Conservation (phyloP, 495 filamentous ascomycete genomes). For the Hypoxylon fragiforme region DNA sequence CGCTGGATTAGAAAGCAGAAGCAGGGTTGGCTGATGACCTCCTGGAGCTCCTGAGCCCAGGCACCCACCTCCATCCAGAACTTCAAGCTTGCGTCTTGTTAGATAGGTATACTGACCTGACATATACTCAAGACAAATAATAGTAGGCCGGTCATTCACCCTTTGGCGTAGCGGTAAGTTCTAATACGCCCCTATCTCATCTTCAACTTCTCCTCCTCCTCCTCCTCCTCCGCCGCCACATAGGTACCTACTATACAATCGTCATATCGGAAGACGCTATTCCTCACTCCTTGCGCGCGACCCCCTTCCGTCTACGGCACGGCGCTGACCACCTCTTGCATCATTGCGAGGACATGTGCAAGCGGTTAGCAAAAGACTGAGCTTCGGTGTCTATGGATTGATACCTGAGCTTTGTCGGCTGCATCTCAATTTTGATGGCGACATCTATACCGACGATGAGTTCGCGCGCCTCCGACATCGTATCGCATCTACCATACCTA, state of each 20-base stretch:
- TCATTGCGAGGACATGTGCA: slow-evolving; percentile 10
- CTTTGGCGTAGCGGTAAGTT: no score
- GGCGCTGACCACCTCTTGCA: slow-evolving; percentile 4
- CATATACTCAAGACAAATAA: no score
- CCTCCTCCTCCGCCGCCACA: no score
- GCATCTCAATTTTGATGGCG: not conserved
- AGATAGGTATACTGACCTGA: no score
- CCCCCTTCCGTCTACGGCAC: not conserved
- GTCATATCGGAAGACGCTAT: slow-evolving; percentile 1
- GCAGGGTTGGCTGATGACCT: not conserved
- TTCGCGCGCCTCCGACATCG: not conserved
- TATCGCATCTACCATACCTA: slow-evolving; percentile 1
- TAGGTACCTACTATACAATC: not conserved
- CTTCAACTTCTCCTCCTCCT: not conserved
- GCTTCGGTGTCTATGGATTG: slow-evolving; percentile 3
- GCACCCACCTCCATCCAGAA: not conserved
- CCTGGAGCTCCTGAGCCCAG: slow-evolving; percentile 2
- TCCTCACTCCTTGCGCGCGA: not conserved
- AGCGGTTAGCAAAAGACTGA: slow-evolving; percentile 2
- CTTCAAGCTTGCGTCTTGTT: not conserved
- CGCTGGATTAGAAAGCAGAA: not conserved
- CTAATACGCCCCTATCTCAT: no score
- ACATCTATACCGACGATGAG: not conserved
- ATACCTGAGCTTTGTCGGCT: not conserved
- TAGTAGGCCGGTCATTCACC: no score